Evolutionary conservation across 805 yeast genomes (phyloP), one percentile per base, ranked within the genome.

Genomic region (Saccharomycopsis javanensis): DNA sequence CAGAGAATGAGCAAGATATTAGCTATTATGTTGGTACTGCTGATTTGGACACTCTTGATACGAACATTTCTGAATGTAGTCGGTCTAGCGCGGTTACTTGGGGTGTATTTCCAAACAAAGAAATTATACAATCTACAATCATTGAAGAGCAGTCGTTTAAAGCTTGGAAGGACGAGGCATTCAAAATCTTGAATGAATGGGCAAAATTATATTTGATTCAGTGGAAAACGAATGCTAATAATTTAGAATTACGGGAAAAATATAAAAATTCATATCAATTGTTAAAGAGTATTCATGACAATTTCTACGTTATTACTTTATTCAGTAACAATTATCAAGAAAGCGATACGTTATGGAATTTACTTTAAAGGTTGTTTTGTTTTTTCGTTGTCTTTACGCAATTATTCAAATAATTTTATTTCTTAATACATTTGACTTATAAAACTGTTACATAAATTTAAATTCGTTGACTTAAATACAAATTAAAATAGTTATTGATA

Each of bases 81-180:
- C 67, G 80, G 34, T 83, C 89, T 50, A 85, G 84, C 62, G 96
- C 94, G 28, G 95, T 94, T 7, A 94, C 99, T 1, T 94, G 99
- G 99, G 99, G 98, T 61, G 96, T 87, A 2, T 92, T 94, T 77
- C 96, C 96, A 6, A 85, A 85, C 69, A 81, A 90, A 62, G 96
- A 89, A 67, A 84, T 90, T 37, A 80, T 89, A 37, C 97, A 91
- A 69, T 87, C 97, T 0, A 94, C 99, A 0, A 85, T 91, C 60
- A 83, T 94, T 57, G 97, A 91, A 67, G 86, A 82, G 64, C 96
- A 90, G 64, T 88, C 97, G 1, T 92, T 94, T 74, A 80, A 80
- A 63, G 97, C 97, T 0, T 94, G 99, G 99, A 81, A 85, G 64
- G 97, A 91, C 65, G 99, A 94, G 69, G 96, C 96, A 0, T 94